Percentiles rank a stretch among this genome's conserved stretches.
Evolutionary conservation across 2,329 filamentous ascomycete genomes (phyloP).

Genomic region (Cercospora canescens): DNA sequence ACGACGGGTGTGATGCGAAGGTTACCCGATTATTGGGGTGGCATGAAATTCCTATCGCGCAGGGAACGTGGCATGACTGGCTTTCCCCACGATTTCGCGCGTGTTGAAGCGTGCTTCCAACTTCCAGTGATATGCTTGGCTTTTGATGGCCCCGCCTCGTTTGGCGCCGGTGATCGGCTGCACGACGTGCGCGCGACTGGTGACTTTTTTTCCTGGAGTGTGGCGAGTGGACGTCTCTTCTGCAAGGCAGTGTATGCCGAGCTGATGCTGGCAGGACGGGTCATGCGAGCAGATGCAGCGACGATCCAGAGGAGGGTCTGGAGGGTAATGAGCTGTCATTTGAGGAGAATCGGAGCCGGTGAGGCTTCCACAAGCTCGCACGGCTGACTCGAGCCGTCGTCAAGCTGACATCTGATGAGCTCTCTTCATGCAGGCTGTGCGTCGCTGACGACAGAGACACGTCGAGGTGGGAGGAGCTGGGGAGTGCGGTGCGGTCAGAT

Average conservation of each 20-base stretch:
- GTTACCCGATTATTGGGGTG: neutral
- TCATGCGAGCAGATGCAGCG: slow-evolving; percentile 9
- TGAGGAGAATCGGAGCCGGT: slow-evolving; percentile 2
- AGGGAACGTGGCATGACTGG: neutral
- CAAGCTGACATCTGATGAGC: slow-evolving; percentile 1
- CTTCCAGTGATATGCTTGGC: slow-evolving; percentile 10
- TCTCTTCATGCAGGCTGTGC: neutral
- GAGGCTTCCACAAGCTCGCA: neutral
- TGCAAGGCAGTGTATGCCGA: neutral
- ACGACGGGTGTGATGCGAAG: neutral
- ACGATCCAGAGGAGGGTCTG: slow-evolving; percentile 1
- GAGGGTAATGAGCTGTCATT: slow-evolving; percentile 4
- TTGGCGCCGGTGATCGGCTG: slow-evolving; percentile 6
- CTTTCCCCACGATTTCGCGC: slow-evolving; percentile 2
- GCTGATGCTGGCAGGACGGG: neutral
- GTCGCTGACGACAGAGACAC: slow-evolving; percentile 4
- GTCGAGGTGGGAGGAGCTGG: neutral
- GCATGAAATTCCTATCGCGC: neutral
- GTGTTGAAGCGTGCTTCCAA: neutral
- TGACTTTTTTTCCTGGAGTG: neutral
- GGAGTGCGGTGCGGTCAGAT: neutral
- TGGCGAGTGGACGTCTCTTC: neutral
- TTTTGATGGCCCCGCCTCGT: neutral
- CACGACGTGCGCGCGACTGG: neutral
- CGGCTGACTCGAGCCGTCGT: neutral